Conservation (phyloP, 768 basidiomycete species). For the Phanerochaete carnosa region DNA sequence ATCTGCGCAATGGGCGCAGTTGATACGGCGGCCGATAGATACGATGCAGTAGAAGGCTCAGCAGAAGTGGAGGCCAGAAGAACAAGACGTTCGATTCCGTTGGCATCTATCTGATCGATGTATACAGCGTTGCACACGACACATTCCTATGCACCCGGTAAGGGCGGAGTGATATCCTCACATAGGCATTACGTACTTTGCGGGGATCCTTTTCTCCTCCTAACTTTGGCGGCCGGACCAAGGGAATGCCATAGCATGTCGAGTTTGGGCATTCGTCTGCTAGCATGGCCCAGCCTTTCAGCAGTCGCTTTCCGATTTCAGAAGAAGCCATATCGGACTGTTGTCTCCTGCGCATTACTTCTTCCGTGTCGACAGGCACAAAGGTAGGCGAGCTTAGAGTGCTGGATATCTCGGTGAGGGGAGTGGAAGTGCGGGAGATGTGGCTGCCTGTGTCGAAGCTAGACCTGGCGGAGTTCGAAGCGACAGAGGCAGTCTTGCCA, state of each 20-base stretch:
- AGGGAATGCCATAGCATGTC: constrained; percentile 76
- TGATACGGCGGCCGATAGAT: background rate
- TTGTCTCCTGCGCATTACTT: constrained; percentile 62
- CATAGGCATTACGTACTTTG: constrained; percentile 44
- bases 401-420: constrained; percentile 73
- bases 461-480: background rate
- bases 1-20: background rate
- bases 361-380: constrained; percentile 59
- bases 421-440: constrained; percentile 66
- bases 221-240: constrained; percentile 71
- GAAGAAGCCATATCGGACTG: constrained; percentile 80
- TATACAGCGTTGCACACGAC: constrained; percentile 71
- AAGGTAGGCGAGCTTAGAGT: constrained; percentile 60
- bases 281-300: constrained; percentile 89
- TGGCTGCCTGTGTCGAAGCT: constrained; percentile 48
- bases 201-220: constrained; percentile 58
- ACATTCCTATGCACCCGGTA: constrained; percentile 55
- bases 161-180: background rate
- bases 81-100: constrained; percentile 40
- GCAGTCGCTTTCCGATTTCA: constrained; percentile 72
- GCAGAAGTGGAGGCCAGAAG: background rate
- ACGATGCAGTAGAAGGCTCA: background rate
- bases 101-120: constrained; percentile 46
- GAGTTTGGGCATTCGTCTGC: constrained; percentile 76
- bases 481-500: background rate